A percentile compares a stretch with the other conserved stretches of the same genome.
Evolutionary conservation across 2,329 filamentous ascomycete species (phyloP).

Genomic region (Pseudogymnoascus sp.): DNA sequence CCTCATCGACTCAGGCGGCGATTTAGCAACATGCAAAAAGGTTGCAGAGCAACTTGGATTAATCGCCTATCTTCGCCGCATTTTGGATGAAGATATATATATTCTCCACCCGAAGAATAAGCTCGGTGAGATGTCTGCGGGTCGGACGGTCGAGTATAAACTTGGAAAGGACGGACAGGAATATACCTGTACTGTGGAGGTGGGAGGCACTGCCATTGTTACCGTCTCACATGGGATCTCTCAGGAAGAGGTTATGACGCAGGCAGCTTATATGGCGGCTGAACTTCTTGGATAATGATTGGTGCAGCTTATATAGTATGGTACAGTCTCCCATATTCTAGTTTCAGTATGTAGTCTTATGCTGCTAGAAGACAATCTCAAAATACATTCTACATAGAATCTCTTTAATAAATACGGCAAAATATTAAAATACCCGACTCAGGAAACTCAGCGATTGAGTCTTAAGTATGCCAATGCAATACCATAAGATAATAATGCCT

Average conservation of each 20-base stretch:
- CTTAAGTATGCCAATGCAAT: no score
- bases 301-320: not conserved
- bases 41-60: constrained; percentile 62
- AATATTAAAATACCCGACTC: no score
- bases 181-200: constrained; percentile 7
- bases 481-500: no score
- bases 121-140: constrained; percentile 51
- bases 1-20: constrained; percentile 71
- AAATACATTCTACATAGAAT: no score
- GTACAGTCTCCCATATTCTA: not conserved
- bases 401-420: no score
- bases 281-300: constrained; percentile 37
- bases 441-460: no score
- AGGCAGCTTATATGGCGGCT: constrained; percentile 45
- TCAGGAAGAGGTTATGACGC: constrained; percentile 55
- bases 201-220: constrained; percentile 11
- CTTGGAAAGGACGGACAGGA: constrained; percentile 23
- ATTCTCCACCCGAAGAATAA: constrained; percentile 60
- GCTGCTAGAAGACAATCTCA: no score
- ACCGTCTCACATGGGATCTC: constrained; percentile 19
- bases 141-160: constrained; percentile 48
- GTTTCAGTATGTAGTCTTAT: not conserved
- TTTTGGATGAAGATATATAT: constrained; percentile 54
- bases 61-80: constrained; percentile 51
- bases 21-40: constrained; percentile 48